A percentile compares a stretch with the other conserved stretches of the same genome.
phyloP scores from a whole-genome alignment of 2,329 filamentous ascomycete species.

The Pseudohalonectria lignicola region DNA sequence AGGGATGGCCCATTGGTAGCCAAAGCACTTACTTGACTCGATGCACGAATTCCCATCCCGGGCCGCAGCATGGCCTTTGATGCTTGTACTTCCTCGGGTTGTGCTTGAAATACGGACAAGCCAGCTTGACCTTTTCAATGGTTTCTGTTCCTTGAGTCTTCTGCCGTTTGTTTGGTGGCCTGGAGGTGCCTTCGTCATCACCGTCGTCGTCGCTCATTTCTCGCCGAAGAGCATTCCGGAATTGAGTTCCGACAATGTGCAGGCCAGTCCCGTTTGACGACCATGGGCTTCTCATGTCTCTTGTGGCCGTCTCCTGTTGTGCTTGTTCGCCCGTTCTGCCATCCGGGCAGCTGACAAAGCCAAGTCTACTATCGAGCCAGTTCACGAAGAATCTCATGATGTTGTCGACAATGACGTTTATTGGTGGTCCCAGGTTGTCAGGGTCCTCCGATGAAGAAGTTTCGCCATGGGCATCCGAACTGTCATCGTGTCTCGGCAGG shows the following conservation, averaged over 20 bases:
- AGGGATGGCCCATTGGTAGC: not conserved
- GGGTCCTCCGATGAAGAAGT: not conserved
- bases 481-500: too few species aligned
- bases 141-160: too few species aligned
- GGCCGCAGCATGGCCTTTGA: slow-evolving; percentile 22
- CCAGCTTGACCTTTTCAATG: slow-evolving; percentile 10
- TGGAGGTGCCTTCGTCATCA: slow-evolving; percentile 4
- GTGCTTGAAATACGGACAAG: slow-evolving; percentile 28
- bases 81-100: slow-evolving; percentile 22
- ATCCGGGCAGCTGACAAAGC: not conserved
- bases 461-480: not conserved
- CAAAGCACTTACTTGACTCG: slow-evolving; percentile 20
- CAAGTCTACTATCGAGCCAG: not conserved
- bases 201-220: not conserved
- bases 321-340: too few species aligned
- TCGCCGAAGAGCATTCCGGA: not conserved
- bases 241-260: too few species aligned
- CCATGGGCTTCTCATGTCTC: not conserved
- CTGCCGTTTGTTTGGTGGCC: not conserved
- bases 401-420: not conserved
- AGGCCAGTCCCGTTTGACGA: not conserved
- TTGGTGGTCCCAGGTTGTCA: not conserved
- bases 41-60: slow-evolving; percentile 25
- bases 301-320: not conserved
- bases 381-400: not conserved